phyloP scores from a whole-genome alignment of 1,284 basidiomycete species.

The Naganishia sp. region DNA sequence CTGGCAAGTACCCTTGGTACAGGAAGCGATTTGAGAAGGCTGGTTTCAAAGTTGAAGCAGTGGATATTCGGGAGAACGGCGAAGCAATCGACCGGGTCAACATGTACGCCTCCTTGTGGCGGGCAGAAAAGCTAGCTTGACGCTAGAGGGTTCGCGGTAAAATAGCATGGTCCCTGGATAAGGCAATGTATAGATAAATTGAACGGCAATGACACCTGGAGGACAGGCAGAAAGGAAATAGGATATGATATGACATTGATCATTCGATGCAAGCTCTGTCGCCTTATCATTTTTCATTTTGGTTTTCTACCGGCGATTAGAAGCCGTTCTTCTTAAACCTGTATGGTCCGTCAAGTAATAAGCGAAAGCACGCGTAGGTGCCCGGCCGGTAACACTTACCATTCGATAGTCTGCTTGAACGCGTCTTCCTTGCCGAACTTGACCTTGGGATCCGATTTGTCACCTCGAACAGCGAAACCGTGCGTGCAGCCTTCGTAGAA shows the following conservation, averaged over 20 bases:
- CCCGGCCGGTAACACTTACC: conserved; percentile 41
- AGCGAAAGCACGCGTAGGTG: background rate
- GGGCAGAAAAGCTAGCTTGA: conserved; percentile 37
- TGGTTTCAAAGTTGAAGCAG: conserved; percentile 59
- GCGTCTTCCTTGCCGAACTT: conserved; percentile 61
- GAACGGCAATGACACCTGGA: too few relatives aligned
- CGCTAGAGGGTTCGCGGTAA: background rate
- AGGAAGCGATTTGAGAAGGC: conserved; percentile 60
- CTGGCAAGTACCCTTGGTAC: conserved; percentile 74
- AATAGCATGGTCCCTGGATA: background rate
- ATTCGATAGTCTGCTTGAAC: conserved; percentile 62
- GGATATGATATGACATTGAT: background rate
- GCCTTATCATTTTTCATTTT: background rate
- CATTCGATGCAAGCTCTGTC: background rate
- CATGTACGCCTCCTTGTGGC: conserved; percentile 58
- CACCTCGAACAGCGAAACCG: conserved; percentile 62
- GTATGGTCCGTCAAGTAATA: background rate
- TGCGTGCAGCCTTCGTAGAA: conserved; percentile 62
- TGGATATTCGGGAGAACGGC: conserved; percentile 57
- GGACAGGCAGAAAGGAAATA: background rate
- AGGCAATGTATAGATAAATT: background rate
- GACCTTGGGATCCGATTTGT: conserved; percentile 54
- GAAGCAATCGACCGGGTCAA: conserved; percentile 65
- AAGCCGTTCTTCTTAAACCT: conserved; percentile 25
- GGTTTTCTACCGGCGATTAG: background rate